A percentile compares a stretch with the other conserved stretches of the same genome.
These are phyloP conservation scores for Polysphondylium violaceum DNA, from an alignment of 78 protist genomes.

Conservation along the genomic window DNA sequence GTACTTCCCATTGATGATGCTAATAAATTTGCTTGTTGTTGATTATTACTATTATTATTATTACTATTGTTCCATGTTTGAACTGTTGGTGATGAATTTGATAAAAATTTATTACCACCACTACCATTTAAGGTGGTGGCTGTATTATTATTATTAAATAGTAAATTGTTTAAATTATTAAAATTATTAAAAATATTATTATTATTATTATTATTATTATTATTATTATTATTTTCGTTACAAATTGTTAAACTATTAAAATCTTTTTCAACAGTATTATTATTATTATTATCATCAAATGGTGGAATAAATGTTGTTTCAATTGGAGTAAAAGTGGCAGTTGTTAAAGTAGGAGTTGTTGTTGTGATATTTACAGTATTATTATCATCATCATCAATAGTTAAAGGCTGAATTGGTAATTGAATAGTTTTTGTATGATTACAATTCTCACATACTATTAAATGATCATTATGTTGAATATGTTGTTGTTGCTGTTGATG, in stretches of 20 bases:
- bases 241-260: neutral
- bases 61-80: neutral
- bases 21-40: neutral
- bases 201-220: neutral
- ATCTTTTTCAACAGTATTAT: neutral
- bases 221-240: neutral
- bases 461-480: neutral
- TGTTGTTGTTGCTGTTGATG: neutral
- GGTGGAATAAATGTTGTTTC: conserved; percentile 7
- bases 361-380: neutral
- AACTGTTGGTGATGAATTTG: conserved; percentile 22
- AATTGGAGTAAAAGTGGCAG: conserved; percentile 10
- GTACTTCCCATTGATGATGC: conserved; percentile 51
- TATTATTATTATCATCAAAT: neutral
- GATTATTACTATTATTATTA: neutral
- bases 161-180: too few relatives aligned
- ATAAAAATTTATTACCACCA: neutral
- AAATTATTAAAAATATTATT: neutral
- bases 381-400: neutral
- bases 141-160: neutral
- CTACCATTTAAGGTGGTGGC: neutral
- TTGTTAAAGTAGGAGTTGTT: neutral
- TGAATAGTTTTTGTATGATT: conserved; percentile 14
- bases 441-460: conserved; percentile 16
- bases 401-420: conserved; percentile 16